These are phyloP conservation scores for Amesomyces nigricolor DNA, from an alignment of 2,329 filamentous ascomycete genomes.

Conservation along the genomic window DNA sequence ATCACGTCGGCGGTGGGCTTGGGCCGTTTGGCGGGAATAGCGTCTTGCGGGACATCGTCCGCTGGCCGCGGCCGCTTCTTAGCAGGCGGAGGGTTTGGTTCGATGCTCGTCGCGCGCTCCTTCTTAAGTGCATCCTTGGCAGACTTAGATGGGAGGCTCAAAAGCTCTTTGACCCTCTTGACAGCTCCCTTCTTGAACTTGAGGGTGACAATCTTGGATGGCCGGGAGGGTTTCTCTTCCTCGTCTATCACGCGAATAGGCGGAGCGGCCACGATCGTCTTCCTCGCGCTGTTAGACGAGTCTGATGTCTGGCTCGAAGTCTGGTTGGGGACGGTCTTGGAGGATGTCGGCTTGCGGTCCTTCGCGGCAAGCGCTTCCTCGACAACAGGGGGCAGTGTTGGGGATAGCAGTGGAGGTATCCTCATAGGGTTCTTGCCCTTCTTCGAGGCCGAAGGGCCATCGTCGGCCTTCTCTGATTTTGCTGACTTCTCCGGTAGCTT, in stretches of 20 bases:
- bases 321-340: constrained; percentile 24
- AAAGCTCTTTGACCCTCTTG: constrained; percentile 41
- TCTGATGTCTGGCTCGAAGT: constrained; percentile 28
- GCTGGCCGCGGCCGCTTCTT: constrained; percentile 45
- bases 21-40: constrained; percentile 34
- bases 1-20: constrained; percentile 35
- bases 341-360: constrained; percentile 29
- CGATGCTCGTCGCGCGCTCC: constrained; percentile 40
- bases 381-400: constrained; percentile 48
- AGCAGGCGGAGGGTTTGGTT: constrained; percentile 36
- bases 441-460: constrained; percentile 30
- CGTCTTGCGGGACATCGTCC: constrained; percentile 35
- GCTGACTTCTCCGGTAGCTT: constrained; percentile 25
- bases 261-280: constrained; percentile 31
- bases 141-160: constrained; percentile 40
- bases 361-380: constrained; percentile 40
- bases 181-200: constrained; percentile 44
- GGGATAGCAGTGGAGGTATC: constrained; percentile 49
- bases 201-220: constrained; percentile 38
- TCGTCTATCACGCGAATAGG: constrained; percentile 29
- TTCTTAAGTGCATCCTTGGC: constrained; percentile 35
- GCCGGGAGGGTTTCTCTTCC: constrained; percentile 25
- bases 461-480: constrained; percentile 28
- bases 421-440: constrained; percentile 35
- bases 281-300: constrained; percentile 34